Base-by-base conservation (phyloP, 495 filamentous ascomycete genomes). In the Cercophora scortea region DNA sequence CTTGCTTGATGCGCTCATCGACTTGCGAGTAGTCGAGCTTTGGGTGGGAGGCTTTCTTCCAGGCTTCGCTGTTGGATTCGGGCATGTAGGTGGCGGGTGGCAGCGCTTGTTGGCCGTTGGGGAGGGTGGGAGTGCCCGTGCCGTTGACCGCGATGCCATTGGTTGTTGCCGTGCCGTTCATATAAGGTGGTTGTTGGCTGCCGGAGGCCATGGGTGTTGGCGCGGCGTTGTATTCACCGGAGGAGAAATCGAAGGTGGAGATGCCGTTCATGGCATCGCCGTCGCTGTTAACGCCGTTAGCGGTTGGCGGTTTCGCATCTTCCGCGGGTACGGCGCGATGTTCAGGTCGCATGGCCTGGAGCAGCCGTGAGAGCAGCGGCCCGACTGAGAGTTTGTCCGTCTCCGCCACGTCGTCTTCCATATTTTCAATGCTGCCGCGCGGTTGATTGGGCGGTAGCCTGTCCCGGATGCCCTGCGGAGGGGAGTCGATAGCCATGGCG, bases 321-420 rank as follows among this genome's bases (percentile, higher is more conserved):
- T 88, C 82, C 19, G 74, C 74, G 7, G 82, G 67, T 10, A 78
- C 74, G 12, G 74, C 74, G 25, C 88, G 84, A 56, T 88, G 81
- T 60, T 95, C 90, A 7, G 90, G 90, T 12, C 93, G 83, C 65
- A 96, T 78, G 6, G 87, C 78, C 45, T 88, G 82, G 33, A 95
- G 78, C 2, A 97, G 74, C n/a, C 93, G 88, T 39, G 85, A 81
- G 25, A 95, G 71, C 9, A 97, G 65, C 0, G 93, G 94, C 2
- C 90, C 92, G 46, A 88, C 79, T 1, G 91, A 96, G n/a, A 98
- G 70, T 52, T 94, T 87, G 53, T 95, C 91, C 10, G 86, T 92
- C 63, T 95, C 90, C 6, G 84, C 82, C 34, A 82, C 77, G 11
- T 89, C 85, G 61, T 97, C 94, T 34, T 86, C 85, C 71, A 99